Evolutionary conservation across 495 filamentous ascomycete genomes (phyloP), one percentile per base, ranked within the genome.

Genomic region (Polyplosphaeria fusca): DNA sequence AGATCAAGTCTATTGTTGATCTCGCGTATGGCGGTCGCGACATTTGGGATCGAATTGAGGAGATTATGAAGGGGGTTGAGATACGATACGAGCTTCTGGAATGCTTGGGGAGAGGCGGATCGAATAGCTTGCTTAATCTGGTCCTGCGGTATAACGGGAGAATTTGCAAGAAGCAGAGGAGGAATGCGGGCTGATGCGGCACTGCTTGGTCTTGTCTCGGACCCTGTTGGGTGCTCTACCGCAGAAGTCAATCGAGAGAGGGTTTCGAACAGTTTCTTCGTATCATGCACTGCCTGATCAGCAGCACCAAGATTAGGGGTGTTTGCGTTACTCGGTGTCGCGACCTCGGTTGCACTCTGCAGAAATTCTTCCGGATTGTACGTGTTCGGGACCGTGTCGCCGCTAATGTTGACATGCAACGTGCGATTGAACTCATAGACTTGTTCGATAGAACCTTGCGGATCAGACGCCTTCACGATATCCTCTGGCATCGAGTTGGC

Each of bases 1-100:
- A 67, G 66, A 43, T 85, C 81, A 2, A 88, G 59, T 0, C 85
- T 81, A 25, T 76, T 74, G 40, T 76, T 75, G 41, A 85, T 73
- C 16, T 73, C 70, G 41, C 74, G 62, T 49, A 84, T 68, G 14
- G 68, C 67, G 64, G 3, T 68, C 61, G 49, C 59, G 47, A 66
- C 35, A 63, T 60, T 66, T 27, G 55, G 62, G 39, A 60, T 60
- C 23, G 58, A 52, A 24, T 42, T 57, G 52, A 76, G 48, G n/a
- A 67, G 58, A 56, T 58, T 56, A 24, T 61, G 53, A 1, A 71
- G 45, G 7, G 60, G 58, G 27, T 26, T 48, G 14, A 67, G 48
- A 32, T 63, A 61, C 1, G 66, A 61, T 11, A 65, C 16, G 7
- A 69, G 44, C 2, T 58, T 55, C n/a, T 67, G 54, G 14, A 67